Percentiles rank a stretch among this genome's conserved stretches.
Conservation (phyloP, 495 filamentous ascomycete genomes). For the Tuber calosporum region DNA sequence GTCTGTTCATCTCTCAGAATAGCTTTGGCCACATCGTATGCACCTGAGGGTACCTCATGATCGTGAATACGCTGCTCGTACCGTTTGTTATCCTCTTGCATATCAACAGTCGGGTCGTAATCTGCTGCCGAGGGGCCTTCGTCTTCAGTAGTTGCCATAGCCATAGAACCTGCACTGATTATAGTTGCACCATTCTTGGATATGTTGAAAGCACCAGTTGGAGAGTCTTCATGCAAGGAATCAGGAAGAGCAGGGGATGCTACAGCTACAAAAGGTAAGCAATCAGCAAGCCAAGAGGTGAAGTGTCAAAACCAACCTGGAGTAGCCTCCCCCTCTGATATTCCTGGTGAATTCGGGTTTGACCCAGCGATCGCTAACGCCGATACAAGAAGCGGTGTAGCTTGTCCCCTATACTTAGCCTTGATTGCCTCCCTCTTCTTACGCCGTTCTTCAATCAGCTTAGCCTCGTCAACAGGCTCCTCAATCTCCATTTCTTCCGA, state of each 20-base stretch:
- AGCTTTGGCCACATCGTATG: slow-evolving; percentile 57
- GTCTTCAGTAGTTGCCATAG: slow-evolving; percentile 52
- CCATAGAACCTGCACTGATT: slow-evolving; percentile 45
- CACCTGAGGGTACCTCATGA: slow-evolving; percentile 51
- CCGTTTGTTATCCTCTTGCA: slow-evolving; percentile 76
- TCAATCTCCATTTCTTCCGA: slow-evolving; percentile 43
- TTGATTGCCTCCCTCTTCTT: slow-evolving; percentile 81
- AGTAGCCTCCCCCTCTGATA: slow-evolving; percentile 43
- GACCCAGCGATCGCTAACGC: slow-evolving; percentile 59
- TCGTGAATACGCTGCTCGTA: slow-evolving; percentile 55
- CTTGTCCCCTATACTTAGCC: slow-evolving; percentile 68
- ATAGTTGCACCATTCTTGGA: slow-evolving; percentile 60
- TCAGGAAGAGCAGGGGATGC: slow-evolving; percentile 9
- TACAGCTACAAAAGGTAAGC: neutral
- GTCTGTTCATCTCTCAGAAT: slow-evolving; percentile 53
- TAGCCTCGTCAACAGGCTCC: slow-evolving; percentile 64
- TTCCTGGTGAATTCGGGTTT: slow-evolving; percentile 50
- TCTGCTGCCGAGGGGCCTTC: slow-evolving; percentile 87
- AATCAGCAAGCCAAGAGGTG: neutral
- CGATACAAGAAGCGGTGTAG: slow-evolving; percentile 68
- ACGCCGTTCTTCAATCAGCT: slow-evolving; percentile 76
- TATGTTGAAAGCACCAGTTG: slow-evolving; percentile 51
- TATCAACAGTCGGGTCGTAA: slow-evolving; percentile 88
- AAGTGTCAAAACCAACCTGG: slow-evolving; percentile 13
- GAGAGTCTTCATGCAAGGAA: slow-evolving; percentile 47